Conservation (phyloP, 768 basidiomycete genomes). For the Tulasnella sp. region DNA sequence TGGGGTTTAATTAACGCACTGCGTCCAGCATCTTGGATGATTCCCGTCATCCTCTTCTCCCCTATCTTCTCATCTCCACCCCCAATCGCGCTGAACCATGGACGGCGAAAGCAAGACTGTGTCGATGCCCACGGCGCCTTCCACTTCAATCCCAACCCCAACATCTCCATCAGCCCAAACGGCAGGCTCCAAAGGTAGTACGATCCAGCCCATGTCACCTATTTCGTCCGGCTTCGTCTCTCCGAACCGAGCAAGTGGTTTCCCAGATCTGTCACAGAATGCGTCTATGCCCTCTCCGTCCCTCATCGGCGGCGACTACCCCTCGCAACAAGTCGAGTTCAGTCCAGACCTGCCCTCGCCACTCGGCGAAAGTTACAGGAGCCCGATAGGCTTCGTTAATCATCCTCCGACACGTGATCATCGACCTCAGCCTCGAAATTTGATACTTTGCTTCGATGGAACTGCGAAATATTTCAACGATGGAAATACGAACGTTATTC, state of each 20-base stretch:
- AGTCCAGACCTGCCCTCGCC: neutral
- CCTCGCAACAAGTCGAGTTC: neutral
- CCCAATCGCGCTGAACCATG: neutral
- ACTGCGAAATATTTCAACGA: conserved; percentile 26
- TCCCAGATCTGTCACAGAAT: neutral
- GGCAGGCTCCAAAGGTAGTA: neutral
- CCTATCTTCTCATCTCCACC: neutral
- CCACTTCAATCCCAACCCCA: neutral
- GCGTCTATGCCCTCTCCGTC: neutral
- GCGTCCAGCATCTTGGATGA: neutral
- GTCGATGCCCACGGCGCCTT: neutral
- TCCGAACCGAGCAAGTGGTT: neutral
- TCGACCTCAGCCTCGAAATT: conserved; percentile 24
- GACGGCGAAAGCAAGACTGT: neutral
- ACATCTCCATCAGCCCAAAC: neutral
- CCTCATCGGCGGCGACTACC: neutral
- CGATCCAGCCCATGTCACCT: neutral
- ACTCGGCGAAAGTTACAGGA: neutral
- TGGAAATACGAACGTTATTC: conserved; percentile 52
- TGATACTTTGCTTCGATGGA: conserved; percentile 29
- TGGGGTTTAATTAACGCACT: neutral
- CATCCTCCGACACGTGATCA: neutral
- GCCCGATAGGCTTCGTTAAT: neutral
- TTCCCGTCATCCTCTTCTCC: neutral
- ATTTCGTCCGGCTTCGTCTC: neutral